Percentiles rank a stretch among this genome's conserved stretches.
Evolutionary conservation across 768 basidiomycete species (phyloP).

Genomic region (Lactarius tabidus): DNA sequence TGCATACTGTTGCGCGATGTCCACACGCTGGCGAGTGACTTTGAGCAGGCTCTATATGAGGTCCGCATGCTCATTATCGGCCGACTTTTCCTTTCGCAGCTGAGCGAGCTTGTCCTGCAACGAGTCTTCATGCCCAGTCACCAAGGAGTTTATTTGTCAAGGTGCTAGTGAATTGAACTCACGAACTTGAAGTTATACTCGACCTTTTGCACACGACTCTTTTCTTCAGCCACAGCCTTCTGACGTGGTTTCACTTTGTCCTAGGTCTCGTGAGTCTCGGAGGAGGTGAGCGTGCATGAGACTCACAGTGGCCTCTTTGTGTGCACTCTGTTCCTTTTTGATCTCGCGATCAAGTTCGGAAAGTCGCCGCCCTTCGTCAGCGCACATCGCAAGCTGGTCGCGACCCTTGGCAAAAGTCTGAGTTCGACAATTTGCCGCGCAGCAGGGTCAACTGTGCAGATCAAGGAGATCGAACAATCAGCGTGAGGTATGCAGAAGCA

Average conservation of each 20-base stretch:
- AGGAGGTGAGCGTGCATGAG: background rate
- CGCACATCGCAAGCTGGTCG: conserved; percentile 38
- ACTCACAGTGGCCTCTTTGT: conserved; percentile 32
- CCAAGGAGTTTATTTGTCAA: background rate
- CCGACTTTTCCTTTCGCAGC: conserved; percentile 25
- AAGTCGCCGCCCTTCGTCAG: conserved; percentile 40
- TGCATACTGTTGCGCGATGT: conserved; percentile 48
- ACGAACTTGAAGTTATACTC: conserved; percentile 27
- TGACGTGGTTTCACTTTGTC: conserved; percentile 27
- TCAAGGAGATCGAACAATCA: background rate
- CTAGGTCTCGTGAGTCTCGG: conserved; percentile 12
- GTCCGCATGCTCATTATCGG: conserved; percentile 37
- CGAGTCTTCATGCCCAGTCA: conserved; percentile 7
- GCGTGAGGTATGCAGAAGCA: background rate
- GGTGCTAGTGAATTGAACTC: background rate
- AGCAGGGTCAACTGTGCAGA: conserved; percentile 60
- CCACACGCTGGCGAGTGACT: conserved; percentile 27
- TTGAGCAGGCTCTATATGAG: conserved; percentile 34
- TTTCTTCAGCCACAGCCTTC: conserved; percentile 20
- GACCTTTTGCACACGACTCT: conserved; percentile 13
- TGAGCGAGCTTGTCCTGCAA: conserved; percentile 20
- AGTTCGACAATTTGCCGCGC: conserved; percentile 48
- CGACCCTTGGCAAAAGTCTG: conserved; percentile 47
- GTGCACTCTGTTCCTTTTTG: conserved; percentile 31
- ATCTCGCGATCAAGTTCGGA: conserved; percentile 37